Percentiles rank a stretch among this genome's conserved stretches.
Conservation (phyloP, 2,329 filamentous ascomycete genomes). For the Neopestalotiopsis clavispora region DNA sequence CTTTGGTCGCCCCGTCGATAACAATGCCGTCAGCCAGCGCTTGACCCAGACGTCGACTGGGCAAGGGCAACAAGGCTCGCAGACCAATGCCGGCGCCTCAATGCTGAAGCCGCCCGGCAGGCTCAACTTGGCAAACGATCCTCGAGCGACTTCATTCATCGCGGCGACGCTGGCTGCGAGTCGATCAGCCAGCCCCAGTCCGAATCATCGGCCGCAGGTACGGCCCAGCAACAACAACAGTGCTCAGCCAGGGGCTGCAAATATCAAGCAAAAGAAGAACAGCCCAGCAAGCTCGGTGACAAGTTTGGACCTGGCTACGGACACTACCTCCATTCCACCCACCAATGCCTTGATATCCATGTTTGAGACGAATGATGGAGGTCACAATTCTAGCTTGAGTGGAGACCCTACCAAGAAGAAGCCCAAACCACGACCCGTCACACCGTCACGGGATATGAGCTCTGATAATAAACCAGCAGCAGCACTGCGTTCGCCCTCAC, state of each 20-base stretch:
- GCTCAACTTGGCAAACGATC: slow-evolving; percentile 33
- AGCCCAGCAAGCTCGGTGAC: slow-evolving; percentile 35
- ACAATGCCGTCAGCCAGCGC: slow-evolving; percentile 29
- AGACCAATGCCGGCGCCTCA: neutral
- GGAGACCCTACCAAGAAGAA: slow-evolving; percentile 34
- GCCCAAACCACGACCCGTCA: slow-evolving; percentile 33
- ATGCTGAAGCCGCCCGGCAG: slow-evolving; percentile 25
- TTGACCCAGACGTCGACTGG: slow-evolving; percentile 25
- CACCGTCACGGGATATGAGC: slow-evolving; percentile 36
- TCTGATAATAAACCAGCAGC: slow-evolving; percentile 28
- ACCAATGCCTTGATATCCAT: slow-evolving; percentile 70
- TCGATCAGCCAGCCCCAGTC: slow-evolving; percentile 59
- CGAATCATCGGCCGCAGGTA: slow-evolving; percentile 37
- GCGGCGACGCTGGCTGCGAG: slow-evolving; percentile 67
- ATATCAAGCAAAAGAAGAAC: slow-evolving; percentile 32
- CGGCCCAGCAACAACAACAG: slow-evolving; percentile 24
- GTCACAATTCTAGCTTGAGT: slow-evolving; percentile 21
- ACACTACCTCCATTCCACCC: slow-evolving; percentile 64
- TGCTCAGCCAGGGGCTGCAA: slow-evolving; percentile 27
- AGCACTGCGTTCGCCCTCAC: slow-evolving; percentile 31
- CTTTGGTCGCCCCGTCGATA: slow-evolving; percentile 22
- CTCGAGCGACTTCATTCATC: slow-evolving; percentile 63
- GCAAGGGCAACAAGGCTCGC: slow-evolving; percentile 10
- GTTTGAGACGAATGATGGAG: slow-evolving; percentile 61
- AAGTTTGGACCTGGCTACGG: slow-evolving; percentile 42